Evolutionary conservation across 1,139 yeast genomes (phyloP), one percentile per base, ranked within the genome.

Genomic region (Hansenula sp.): DNA sequence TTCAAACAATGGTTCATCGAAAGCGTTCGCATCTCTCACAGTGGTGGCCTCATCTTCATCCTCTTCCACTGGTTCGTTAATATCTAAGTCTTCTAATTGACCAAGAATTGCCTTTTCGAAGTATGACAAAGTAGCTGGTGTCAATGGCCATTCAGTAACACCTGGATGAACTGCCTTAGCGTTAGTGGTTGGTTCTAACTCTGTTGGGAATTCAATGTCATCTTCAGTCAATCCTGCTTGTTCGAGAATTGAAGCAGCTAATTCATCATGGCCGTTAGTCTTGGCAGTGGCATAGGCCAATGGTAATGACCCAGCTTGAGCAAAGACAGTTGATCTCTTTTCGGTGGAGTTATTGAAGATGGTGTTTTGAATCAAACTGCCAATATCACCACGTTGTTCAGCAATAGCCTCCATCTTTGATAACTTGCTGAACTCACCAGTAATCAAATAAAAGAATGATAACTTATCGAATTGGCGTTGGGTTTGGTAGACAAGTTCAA

Each of bases 211-310:
- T 45, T 77, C 77, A 46, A 91, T 75, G 46, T 85, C 87, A 42
- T 71, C 71, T 53, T 79, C 89, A 31, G 74, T 72, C 32, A 87
- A 49, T 10, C 81, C 88, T 27, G 91, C 79, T 53, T 85, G 83
- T 40, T 76, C 77, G 53, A 91, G 71, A 45, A 88, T 84, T 41
- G 79, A 75, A 38, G 77, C 75, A 27, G 96, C 96, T 47, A 84
- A 70, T 35, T 81, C 91, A 35, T 74, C 77, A 52, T 90, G 76
- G 6, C 96, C 97, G 55, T 84, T 86, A 31, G 94, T 74, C 65
- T 87, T 88, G 25, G 99, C 98, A 51, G 91, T 77, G 25, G 97
- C 87, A 63, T 90, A 94, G 1, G 99, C 99, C 58, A 94, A 77
- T 9, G 99, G 93, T 45, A 77, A 69, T 69, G 91, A 75, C 25